A percentile compares a stretch with the other conserved stretches of the same genome.
These are phyloP conservation scores for Solanum hybrid DNA, from an alignment of 305 asterid species.

Conservation along the genomic window DNA sequence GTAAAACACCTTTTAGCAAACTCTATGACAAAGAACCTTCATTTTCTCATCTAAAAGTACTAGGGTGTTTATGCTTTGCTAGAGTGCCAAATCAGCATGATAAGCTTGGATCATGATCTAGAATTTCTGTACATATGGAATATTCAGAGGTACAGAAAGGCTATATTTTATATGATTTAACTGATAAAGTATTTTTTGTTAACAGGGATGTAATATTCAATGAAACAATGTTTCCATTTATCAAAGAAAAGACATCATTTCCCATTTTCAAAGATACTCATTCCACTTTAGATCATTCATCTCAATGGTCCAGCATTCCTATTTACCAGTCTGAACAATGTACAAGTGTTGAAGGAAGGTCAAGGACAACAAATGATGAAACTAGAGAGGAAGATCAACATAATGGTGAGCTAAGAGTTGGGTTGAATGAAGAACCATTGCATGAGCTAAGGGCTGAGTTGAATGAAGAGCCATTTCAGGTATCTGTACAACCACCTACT, in stretches of 20 bases:
- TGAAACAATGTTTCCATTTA: background rate
- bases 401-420: background rate
- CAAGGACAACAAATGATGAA: background rate
- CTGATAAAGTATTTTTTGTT: background rate
- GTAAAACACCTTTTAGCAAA: background rate
- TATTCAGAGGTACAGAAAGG: background rate
- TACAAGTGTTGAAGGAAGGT: too few species aligned
- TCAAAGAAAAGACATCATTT: too few species aligned
- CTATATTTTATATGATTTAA: background rate
- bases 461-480: too few species aligned
- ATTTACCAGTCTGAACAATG: too few species aligned
- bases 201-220: background rate
- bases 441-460: too few species aligned
- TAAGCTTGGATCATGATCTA: background rate
- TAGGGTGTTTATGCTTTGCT: background rate
- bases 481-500: background rate
- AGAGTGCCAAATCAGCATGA: background rate
- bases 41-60: background rate
- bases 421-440: too few species aligned
- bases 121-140: background rate
- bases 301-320: background rate
- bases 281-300: background rate
- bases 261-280: background rate
- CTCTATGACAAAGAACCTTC: background rate
- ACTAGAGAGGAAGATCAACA: too few species aligned